A percentile compares a stretch with the other conserved stretches of the same genome.
Conservation (phyloP, 2,329 filamentous ascomycete species). For the Exophiala calicioides region DNA sequence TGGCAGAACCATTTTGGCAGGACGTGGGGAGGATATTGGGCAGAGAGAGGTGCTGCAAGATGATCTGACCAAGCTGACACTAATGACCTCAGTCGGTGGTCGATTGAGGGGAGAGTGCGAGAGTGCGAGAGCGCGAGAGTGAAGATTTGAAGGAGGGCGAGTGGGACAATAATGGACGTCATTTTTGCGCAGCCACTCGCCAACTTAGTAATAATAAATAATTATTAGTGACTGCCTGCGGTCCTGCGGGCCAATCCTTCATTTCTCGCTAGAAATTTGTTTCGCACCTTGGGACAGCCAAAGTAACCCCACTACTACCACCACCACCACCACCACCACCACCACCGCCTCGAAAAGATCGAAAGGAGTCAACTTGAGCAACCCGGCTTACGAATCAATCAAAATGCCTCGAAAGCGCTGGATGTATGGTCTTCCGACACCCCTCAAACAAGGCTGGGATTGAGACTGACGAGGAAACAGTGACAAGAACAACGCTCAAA, state of each 20-base stretch:
- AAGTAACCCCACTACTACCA: background rate
- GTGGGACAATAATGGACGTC: slow-evolving; percentile 11
- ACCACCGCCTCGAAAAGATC: no score
- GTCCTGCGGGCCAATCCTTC: background rate
- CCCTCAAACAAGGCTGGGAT: slow-evolving; percentile 11
- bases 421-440: no score
- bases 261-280: no score
- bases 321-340: no score
- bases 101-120: background rate
- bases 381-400: no score
- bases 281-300: no score
- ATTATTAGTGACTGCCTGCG: slow-evolving; percentile 20
- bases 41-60: no score
- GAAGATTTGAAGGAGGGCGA: slow-evolving; percentile 1
- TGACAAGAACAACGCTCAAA: slow-evolving; percentile 89
- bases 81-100: no score
- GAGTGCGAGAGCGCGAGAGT: background rate
- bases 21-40: background rate
- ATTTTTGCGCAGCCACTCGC: no score
- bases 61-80: no score
- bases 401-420: slow-evolving; percentile 64
- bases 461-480: slow-evolving; percentile 46
- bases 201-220: no score
- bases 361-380: no score
- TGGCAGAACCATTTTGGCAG: slow-evolving; percentile 66